phyloP scores from a whole-genome alignment of 2,329 filamentous ascomycete species.

The Aspergillus fumigatiaffinis region DNA sequence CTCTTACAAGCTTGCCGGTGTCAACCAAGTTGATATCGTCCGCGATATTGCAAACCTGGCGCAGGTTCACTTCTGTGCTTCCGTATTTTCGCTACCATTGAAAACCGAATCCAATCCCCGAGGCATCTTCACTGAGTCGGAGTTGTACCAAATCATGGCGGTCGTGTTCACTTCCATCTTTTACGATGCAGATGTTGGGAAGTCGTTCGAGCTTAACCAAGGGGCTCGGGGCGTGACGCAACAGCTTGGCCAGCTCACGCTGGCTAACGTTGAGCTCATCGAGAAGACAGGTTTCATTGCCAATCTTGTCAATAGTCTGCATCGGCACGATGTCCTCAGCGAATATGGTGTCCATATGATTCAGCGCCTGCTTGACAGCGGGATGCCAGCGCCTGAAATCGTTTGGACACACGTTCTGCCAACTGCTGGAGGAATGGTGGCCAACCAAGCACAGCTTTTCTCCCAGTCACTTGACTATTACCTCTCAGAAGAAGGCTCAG shows the following conservation, averaged over 20 bases:
- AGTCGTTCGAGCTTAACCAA: constrained; percentile 50
- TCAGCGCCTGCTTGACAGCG: constrained; percentile 47
- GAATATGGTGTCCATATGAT: constrained; percentile 57
- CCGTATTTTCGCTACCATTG: constrained; percentile 53
- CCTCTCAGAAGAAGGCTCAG: constrained; percentile 46
- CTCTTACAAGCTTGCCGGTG: constrained; percentile 44
- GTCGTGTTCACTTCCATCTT: constrained; percentile 53
- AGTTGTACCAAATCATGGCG: constrained; percentile 53
- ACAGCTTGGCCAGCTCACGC: constrained; percentile 47
- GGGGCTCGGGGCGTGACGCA: constrained; percentile 47
- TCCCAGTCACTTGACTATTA: constrained; percentile 57
- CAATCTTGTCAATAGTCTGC: constrained; percentile 39
- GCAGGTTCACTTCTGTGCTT: constrained; percentile 53
- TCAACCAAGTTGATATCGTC: constrained; percentile 47
- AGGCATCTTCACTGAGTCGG: constrained; percentile 52
- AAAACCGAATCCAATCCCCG: constrained; percentile 50
- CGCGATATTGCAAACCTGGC: constrained; percentile 50
- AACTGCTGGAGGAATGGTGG: constrained; percentile 54
- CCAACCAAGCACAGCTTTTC: constrained; percentile 57
- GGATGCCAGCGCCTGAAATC: constrained; percentile 46
- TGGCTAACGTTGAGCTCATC: constrained; percentile 47
- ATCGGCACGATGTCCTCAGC: constrained; percentile 42
- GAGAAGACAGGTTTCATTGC: constrained; percentile 39
- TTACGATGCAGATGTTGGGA: constrained; percentile 52
- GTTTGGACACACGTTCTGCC: constrained; percentile 57